Evolutionary conservation across 2,329 filamentous ascomycete species (phyloP).

Genomic region (Amauroascus niger): DNA sequence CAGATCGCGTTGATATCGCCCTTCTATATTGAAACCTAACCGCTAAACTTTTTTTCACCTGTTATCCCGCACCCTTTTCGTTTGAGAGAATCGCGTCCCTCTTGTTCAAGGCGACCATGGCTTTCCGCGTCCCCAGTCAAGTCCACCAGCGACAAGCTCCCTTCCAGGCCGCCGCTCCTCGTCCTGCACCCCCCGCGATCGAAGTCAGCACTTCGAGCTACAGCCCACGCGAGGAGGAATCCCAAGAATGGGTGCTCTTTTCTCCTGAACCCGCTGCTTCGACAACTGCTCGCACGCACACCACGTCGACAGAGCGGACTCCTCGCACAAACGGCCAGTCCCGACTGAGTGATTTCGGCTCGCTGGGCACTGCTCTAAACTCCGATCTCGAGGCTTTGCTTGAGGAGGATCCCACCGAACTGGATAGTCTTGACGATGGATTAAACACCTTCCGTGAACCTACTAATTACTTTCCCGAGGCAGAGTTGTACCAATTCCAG

Average conservation of each 20-base stretch:
- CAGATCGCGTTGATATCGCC: not conserved
- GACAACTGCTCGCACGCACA: slow-evolving; percentile 57
- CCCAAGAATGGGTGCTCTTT: slow-evolving; percentile 95
- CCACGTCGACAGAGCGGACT: slow-evolving; percentile 55
- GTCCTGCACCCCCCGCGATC: slow-evolving; percentile 16
- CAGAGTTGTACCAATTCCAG: slow-evolving; percentile 25
- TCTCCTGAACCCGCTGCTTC: slow-evolving; percentile 49
- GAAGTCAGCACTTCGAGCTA: slow-evolving; percentile 21
- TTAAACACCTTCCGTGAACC: slow-evolving; percentile 74
- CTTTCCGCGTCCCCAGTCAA: slow-evolving; percentile 16
- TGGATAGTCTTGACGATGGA: slow-evolving; percentile 89
- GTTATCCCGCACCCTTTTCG: not conserved
- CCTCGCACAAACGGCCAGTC: slow-evolving; percentile 60
- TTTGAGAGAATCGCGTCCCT: not conserved
- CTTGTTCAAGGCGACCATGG: slow-evolving; percentile 6
- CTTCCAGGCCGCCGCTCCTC: slow-evolving; percentile 4
- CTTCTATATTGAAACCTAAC: not conserved
- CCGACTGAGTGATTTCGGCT: slow-evolving; percentile 69
- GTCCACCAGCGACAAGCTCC: slow-evolving; percentile 9
- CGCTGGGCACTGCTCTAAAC: slow-evolving; percentile 48
- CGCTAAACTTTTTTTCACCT: not conserved
- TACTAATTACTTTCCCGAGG: slow-evolving; percentile 18
- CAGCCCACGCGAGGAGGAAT: slow-evolving; percentile 51
- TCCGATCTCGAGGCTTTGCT: slow-evolving; percentile 35
- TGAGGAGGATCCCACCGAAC: slow-evolving; percentile 60